Evolutionary conservation across 2,329 filamentous ascomycete genomes (phyloP).

Genomic region (Daldinia sp.): DNA sequence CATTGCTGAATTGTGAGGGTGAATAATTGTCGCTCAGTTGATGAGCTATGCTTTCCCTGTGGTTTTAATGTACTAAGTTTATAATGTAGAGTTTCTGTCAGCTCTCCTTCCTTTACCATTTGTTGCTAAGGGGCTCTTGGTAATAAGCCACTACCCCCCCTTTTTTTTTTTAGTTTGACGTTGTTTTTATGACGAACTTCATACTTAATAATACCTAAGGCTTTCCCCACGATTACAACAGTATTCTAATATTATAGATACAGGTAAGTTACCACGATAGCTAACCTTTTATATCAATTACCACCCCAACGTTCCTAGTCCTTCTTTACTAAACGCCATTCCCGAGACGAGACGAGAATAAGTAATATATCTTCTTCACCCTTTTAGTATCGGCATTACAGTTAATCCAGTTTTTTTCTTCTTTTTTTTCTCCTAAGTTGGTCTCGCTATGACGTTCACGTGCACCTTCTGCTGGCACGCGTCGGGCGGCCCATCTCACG

Average conservation of each 20-base stretch:
- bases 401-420: background rate
- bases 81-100: background rate
- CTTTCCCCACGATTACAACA: background rate
- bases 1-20: constrained; percentile 1
- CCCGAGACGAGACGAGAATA: background rate
- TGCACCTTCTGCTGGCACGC: constrained; percentile 68
- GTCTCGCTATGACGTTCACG: constrained; percentile 56
- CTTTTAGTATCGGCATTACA: constrained; percentile 1
- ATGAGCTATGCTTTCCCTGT: constrained; percentile 18
- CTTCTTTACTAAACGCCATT: background rate
- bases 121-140: background rate
- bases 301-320: background rate
- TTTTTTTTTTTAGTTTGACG: background rate
- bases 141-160: background rate
- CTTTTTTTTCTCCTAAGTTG: background rate
- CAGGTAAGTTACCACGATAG: background rate
- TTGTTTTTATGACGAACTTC: background rate
- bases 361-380: background rate
- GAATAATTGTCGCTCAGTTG: constrained; percentile 2
- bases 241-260: background rate
- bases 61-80: background rate
- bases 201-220: background rate
- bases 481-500: constrained; percentile 52
- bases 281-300: background rate
- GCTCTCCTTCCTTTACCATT: background rate